Percentiles rank a stretch among this genome's conserved stretches.
Evolutionary conservation across 129 eudicot species (phyloP).

Genomic region (Cynara cardunculus): DNA sequence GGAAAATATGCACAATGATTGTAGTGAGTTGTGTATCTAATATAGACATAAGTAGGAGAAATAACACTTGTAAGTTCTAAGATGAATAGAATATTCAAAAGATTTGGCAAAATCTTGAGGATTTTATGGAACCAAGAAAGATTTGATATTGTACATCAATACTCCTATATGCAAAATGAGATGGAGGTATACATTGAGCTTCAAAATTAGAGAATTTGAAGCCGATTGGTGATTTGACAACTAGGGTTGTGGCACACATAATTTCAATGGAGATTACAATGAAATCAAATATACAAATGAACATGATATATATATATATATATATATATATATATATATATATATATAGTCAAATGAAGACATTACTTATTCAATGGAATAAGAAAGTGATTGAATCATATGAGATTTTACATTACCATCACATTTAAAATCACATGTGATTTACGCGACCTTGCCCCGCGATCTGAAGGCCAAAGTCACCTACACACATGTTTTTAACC

Average conservation of each 20-base stretch:
- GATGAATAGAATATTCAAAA: neutral
- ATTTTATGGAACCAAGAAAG: neutral
- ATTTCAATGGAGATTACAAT: neutral
- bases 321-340: no score
- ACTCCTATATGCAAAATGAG: neutral
- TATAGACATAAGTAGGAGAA: neutral
- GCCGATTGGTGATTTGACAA: neutral
- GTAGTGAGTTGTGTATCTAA: neutral
- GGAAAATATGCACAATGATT: neutral
- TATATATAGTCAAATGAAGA: no score
- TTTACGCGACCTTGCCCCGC: no score
- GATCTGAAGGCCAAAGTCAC: no score
- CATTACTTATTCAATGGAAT: no score
- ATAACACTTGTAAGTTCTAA: neutral
- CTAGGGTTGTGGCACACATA: neutral
- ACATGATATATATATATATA: neutral
- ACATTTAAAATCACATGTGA: no score
- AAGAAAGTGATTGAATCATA: no score
- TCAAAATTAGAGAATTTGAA: neutral
- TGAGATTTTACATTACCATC: no score
- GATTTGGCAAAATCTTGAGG: neutral
- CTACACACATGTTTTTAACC: no score
- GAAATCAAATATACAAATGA: neutral
- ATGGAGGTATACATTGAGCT: neutral
- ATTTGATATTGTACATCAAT: neutral